Conservation (phyloP, 1,284 basidiomycete species). For the Rhodotorula sp. region DNA sequence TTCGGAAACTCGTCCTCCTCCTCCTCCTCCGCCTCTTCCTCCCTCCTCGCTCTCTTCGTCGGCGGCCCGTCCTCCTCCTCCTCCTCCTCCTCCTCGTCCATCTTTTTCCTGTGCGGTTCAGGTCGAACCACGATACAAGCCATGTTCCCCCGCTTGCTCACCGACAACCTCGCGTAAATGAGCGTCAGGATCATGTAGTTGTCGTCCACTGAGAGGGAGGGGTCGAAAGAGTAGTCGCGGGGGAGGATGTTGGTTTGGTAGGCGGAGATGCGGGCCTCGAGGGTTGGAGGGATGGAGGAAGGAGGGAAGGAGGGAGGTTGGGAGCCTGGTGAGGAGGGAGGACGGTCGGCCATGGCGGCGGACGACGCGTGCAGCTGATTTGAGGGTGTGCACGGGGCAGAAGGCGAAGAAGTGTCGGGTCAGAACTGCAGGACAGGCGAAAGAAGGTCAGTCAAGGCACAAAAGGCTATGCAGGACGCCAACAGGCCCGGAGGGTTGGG, state of each 20-base stretch:
- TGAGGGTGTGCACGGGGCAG: too few species aligned
- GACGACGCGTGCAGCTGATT: too few species aligned
- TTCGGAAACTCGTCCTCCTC: background rate
- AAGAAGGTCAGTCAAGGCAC: too few species aligned
- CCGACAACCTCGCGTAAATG: slow-evolving; percentile 26
- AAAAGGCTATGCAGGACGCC: too few species aligned
- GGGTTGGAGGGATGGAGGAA: background rate
- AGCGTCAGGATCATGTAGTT: slow-evolving; percentile 29
- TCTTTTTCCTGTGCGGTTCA: too few species aligned
- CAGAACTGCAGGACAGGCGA: too few species aligned
- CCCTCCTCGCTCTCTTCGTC: background rate
- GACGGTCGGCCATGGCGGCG: background rate
- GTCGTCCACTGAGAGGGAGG: slow-evolving; percentile 22
- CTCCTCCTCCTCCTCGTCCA: background rate
- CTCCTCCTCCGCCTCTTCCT: background rate
- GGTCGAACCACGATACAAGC: slow-evolving; percentile 32
- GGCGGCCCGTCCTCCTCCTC: background rate
- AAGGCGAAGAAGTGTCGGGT: too few species aligned
- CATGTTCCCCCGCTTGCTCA: slow-evolving; percentile 35
- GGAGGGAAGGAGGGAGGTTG: background rate
- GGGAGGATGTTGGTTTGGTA: slow-evolving; percentile 25
- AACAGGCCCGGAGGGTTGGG: too few species aligned
- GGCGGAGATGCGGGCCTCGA: slow-evolving; percentile 11
- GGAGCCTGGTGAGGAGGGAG: background rate
- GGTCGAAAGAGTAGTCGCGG: slow-evolving; percentile 17